Evolutionary conservation across 2,329 filamentous ascomycete genomes (phyloP).

Genomic region (Fusarium succisae): DNA sequence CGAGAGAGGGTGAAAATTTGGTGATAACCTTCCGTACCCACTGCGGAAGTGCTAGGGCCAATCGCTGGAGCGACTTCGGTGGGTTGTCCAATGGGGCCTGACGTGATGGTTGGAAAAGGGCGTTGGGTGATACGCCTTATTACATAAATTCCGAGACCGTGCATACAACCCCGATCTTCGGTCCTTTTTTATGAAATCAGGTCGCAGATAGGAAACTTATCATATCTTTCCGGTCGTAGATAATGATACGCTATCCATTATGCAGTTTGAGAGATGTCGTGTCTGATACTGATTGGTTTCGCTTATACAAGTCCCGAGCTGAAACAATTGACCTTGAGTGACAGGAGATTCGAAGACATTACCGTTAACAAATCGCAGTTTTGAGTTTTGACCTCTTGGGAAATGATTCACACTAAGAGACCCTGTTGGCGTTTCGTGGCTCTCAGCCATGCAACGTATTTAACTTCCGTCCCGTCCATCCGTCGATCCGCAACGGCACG

Average conservation of each 20-base stretch:
- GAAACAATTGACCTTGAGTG: neutral
- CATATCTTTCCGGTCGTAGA: neutral
- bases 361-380: neutral
- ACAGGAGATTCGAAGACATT: neutral
- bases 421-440: neutral
- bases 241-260: neutral
- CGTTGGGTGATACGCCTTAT: neutral
- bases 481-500: neutral
- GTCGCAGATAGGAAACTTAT: neutral
- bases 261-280: neutral
- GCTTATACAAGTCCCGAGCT: neutral
- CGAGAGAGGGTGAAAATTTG: neutral
- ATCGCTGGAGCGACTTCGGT: neutral
- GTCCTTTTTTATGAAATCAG: neutral
- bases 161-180: neutral
- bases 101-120: neutral
- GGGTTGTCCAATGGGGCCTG: neutral
- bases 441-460: neutral
- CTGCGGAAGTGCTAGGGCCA: neutral
- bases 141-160: neutral
- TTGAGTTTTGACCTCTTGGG: neutral
- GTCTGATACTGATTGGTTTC: neutral
- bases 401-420: neutral
- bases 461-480: neutral
- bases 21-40: neutral